Evolutionary conservation across 495 filamentous ascomycete species (phyloP).

Genomic region (Aspergillus diversus): DNA sequence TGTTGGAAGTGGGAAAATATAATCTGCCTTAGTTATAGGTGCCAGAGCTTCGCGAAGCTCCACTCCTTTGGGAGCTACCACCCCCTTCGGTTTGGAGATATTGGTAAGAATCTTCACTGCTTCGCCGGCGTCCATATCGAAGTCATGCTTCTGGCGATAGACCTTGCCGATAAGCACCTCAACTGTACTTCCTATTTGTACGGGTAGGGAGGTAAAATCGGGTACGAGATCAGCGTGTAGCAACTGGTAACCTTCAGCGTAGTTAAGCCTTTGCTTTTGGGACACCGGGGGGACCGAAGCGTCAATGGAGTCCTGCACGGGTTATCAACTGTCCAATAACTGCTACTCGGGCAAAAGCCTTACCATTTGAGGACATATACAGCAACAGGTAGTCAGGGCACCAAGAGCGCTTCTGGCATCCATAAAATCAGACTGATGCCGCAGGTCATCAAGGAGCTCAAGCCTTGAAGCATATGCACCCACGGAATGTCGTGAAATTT

Average conservation of each 20-base stretch:
- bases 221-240: slow-evolving; percentile 54
- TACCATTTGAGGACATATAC: slow-evolving; percentile 36
- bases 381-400: slow-evolving; percentile 37
- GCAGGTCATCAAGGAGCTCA: slow-evolving; percentile 35
- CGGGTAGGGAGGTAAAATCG: slow-evolving; percentile 46
- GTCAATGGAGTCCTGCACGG: slow-evolving; percentile 56
- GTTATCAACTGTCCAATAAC: slow-evolving; percentile 30
- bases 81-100: slow-evolving; percentile 20
- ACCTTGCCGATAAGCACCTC: slow-evolving; percentile 35
- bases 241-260: slow-evolving; percentile 61
- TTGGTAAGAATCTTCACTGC: slow-evolving; percentile 34
- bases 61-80: slow-evolving; percentile 18
- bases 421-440: slow-evolving; percentile 32
- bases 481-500: background rate
- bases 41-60: slow-evolving; percentile 40
- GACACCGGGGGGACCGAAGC: slow-evolving; percentile 60
- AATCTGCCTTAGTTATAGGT: slow-evolving; percentile 39
- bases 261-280: slow-evolving; percentile 64
- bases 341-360: slow-evolving; percentile 16
- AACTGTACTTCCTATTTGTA: slow-evolving; percentile 40
- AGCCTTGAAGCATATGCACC: slow-evolving; percentile 23
- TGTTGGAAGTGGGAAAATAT: slow-evolving; percentile 29
- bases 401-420: slow-evolving; percentile 46
- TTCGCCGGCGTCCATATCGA: slow-evolving; percentile 28
- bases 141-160: slow-evolving; percentile 35